Evolutionary conservation across 176 grass and related monocot species (phyloP).

Genomic region (Dendrocalamus sinicus): DNA sequence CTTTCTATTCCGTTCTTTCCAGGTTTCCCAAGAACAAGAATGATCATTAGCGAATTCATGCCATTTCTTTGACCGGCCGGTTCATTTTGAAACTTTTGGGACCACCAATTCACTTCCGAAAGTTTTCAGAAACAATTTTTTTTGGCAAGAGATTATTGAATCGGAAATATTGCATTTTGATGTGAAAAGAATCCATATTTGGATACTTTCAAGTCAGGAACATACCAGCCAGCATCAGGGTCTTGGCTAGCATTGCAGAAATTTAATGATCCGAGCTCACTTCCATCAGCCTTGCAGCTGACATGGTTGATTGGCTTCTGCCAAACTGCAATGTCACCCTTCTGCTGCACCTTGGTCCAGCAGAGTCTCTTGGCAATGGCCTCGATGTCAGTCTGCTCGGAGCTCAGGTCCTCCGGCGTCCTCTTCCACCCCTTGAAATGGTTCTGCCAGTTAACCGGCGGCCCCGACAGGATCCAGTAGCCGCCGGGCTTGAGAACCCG

Average conservation of each 20-base stretch:
- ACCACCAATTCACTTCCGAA: too few species aligned
- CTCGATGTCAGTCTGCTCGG: slow-evolving; percentile 34
- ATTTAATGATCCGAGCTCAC: not conserved
- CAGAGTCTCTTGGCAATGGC: slow-evolving; percentile 38
- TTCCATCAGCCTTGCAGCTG: slow-evolving; percentile 22
- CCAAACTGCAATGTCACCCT: slow-evolving; percentile 41
- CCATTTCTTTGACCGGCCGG: too few species aligned
- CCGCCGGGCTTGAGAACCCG: slow-evolving; percentile 36
- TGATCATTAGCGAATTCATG: too few species aligned
- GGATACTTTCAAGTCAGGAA: not conserved
- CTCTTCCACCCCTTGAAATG: slow-evolving; percentile 39
- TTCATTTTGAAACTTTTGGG: too few species aligned
- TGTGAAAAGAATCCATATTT: not conserved
- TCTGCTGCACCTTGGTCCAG: slow-evolving; percentile 46
- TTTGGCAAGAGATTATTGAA: not conserved
- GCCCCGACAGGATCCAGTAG: slow-evolving; percentile 44
- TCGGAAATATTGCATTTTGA: not conserved
- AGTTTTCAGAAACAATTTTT: not conserved
- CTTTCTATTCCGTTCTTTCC: too few species aligned
- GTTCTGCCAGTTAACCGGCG: slow-evolving; percentile 40
- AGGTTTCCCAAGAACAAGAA: too few species aligned
- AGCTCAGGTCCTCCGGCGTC: slow-evolving; percentile 33
- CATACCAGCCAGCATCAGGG: slow-evolving; percentile 48
- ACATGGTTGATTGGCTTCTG: slow-evolving; percentile 45
- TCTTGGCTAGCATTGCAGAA: slow-evolving; percentile 43